Base-by-base conservation (phyloP, 176 grass and related monocot species). In the Oryza longistaminata region DNA sequence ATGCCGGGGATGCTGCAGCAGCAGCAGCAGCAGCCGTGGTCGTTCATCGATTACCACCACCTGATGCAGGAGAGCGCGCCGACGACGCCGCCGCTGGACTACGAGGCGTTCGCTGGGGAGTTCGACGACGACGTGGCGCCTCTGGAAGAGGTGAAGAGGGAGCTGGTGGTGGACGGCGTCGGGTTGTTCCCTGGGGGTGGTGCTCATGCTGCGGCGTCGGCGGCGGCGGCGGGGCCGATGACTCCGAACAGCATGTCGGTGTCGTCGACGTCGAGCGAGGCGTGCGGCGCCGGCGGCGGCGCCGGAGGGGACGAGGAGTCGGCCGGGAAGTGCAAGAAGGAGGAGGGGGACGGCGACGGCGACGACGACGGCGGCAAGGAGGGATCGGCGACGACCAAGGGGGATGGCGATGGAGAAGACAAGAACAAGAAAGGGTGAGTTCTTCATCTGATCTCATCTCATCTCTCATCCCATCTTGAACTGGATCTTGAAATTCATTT, bases 391-490 rank as follows among this genome's bases (percentile, higher is more conserved):
- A 75, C 31, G 62, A 75, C 53, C 46, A 76, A 34, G 25, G 83
- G 58, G 45, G 71, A 35, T 9, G 84, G 65, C 3, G 91, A 86
- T 29, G 87, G 89, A 50, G 87, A 89, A 11, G 91, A 81, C 35
- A 99, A 93, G 44, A 76, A 37, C 45, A 92, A 98, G 86, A 96
- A 98, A 89, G 89, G 77, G 96, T 98, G 68, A 88, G 95, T 77
- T 62, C 29, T 66, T 74, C 6, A 58, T 78, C 61, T 35, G 9
- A 73, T 34, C 68, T 61, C 8, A 29, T 68, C 75, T 81, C 7
- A 64, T 79, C 77, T 79, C 77, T 72, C 39, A 29, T 68, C 75
- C 0, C 1, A 52, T 52, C 27, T 65, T 86, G 24, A 83, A 55
- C 70, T 37, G 0, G 48, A 80, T 81, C 46, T 81, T 70, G 37